Evolutionary conservation across 164 flowering plant species (phyloP).

Genomic region (Chimonanthus salicifolius): DNA sequence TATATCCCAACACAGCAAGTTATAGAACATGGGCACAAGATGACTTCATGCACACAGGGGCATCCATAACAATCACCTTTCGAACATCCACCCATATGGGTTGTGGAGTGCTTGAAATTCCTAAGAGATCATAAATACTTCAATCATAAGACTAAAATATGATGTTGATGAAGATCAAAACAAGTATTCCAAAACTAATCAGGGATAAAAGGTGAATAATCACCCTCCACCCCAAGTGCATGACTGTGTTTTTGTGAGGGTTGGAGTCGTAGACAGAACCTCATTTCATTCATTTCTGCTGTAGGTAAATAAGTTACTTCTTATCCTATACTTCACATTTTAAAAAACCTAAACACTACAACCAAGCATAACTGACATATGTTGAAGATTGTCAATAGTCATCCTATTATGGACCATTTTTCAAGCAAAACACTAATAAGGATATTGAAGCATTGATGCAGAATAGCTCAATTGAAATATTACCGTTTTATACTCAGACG

Average conservation of each 20-base stretch:
- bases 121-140: neutral
- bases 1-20: neutral
- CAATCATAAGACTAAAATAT: neutral
- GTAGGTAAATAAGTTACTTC: neutral
- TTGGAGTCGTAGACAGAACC: neutral
- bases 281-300: neutral
- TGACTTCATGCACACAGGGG: neutral
- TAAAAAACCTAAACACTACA: neutral
- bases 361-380: neutral
- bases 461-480: neutral
- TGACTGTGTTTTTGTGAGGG: neutral
- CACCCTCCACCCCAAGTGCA: too few species aligned
- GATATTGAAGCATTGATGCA: too few species aligned
- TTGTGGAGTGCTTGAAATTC: neutral
- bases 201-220: neutral
- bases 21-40: neutral
- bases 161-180: neutral
- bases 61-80: neutral
- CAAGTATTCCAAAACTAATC: neutral
- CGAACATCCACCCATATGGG: neutral
- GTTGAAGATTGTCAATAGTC: neutral
- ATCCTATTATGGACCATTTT: neutral
- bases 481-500: conserved; percentile 33
- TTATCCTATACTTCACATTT: neutral
- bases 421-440: too few species aligned